These are phyloP conservation scores for Thalassiosira profunda DNA, from an alignment of 108 stramenopile species.

Conservation along the genomic window DNA sequence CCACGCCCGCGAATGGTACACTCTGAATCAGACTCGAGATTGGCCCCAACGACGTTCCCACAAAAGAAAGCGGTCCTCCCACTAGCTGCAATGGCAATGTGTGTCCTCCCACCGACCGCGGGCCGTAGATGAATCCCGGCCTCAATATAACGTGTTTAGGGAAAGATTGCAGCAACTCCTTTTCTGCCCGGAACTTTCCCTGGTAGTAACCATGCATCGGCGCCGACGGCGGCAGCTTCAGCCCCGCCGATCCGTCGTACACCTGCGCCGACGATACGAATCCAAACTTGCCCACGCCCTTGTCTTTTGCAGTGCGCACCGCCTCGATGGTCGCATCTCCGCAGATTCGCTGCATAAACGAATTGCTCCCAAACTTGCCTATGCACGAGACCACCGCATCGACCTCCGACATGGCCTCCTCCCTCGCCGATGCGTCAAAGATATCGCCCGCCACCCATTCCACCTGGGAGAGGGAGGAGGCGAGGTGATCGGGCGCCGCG, in stretches of 20 bases:
- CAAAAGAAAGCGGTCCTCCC: conserved; percentile 35
- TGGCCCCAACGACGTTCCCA: conserved; percentile 44
- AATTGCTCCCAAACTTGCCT: conserved; percentile 77
- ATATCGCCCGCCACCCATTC: conserved; percentile 70
- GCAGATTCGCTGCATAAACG: conserved; percentile 71
- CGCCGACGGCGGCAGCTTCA: conserved; percentile 42
- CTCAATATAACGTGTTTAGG: conserved; percentile 65
- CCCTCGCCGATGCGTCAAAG: conserved; percentile 45
- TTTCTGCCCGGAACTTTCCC: conserved; percentile 76
- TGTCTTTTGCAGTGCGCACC: conserved; percentile 48
- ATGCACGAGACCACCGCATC: conserved; percentile 65
- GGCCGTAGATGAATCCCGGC: conserved; percentile 74
- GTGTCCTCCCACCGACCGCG: conserved; percentile 34
- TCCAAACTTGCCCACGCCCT: conserved; percentile 56
- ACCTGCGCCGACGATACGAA: conserved; percentile 75
- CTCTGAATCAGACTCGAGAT: conserved; percentile 38
- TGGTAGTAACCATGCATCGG: conserved; percentile 72
- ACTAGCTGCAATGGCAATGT: conserved; percentile 37
- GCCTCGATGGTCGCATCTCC: conserved; percentile 81
- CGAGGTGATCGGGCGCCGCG: conserved; percentile 13
- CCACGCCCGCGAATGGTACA: conserved; percentile 45
- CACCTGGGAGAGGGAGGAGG: conserved; percentile 34
- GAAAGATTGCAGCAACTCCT: conserved; percentile 42
- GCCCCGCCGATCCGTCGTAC: conserved; percentile 32
- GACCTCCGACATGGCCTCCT: conserved; percentile 50